Conservation (phyloP, 2,329 filamentous ascomycete genomes). For the Monilinia aucupariae region DNA sequence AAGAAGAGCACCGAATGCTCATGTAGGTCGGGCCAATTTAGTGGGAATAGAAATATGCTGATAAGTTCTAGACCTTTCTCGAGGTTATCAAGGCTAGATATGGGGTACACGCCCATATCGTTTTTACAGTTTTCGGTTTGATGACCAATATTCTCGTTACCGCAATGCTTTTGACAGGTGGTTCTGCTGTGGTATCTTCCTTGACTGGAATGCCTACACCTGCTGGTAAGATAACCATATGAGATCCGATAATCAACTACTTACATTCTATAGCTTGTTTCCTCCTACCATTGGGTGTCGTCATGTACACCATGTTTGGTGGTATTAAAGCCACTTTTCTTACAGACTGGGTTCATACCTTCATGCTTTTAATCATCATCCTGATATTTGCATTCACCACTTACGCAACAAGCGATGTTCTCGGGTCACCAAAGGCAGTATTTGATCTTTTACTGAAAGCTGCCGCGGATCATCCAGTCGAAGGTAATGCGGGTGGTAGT, state of each 20-base stretch:
- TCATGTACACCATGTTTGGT: constrained; percentile 70
- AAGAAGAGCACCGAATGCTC: constrained; percentile 78
- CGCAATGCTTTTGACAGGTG: constrained; percentile 82
- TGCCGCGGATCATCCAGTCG: constrained; percentile 63
- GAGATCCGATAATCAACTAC: neutral
- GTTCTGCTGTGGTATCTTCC: constrained; percentile 65
- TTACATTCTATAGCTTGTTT: constrained; percentile 53
- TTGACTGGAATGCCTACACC: constrained; percentile 71
- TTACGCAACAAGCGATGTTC: constrained; percentile 65
- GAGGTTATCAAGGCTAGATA: constrained; percentile 81
- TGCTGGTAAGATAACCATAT: constrained; percentile 44
- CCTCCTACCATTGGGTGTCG: constrained; percentile 72
- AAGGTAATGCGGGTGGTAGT: constrained; percentile 72
- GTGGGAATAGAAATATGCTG: neutral
- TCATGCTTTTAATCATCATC: constrained; percentile 79
- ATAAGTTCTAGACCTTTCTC: constrained; percentile 52
- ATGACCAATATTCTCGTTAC: constrained; percentile 85
- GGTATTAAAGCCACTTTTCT: constrained; percentile 85
- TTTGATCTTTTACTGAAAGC: constrained; percentile 73
- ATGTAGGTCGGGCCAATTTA: constrained; percentile 38
- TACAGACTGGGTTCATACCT: constrained; percentile 67
- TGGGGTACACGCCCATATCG: constrained; percentile 64
- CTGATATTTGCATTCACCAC: constrained; percentile 78
- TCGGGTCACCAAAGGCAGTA: constrained; percentile 71
- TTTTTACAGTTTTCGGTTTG: constrained; percentile 76